phyloP scores from a whole-genome alignment of 192 early-diverging fungal species.

The Coemansia sp. region DNA sequence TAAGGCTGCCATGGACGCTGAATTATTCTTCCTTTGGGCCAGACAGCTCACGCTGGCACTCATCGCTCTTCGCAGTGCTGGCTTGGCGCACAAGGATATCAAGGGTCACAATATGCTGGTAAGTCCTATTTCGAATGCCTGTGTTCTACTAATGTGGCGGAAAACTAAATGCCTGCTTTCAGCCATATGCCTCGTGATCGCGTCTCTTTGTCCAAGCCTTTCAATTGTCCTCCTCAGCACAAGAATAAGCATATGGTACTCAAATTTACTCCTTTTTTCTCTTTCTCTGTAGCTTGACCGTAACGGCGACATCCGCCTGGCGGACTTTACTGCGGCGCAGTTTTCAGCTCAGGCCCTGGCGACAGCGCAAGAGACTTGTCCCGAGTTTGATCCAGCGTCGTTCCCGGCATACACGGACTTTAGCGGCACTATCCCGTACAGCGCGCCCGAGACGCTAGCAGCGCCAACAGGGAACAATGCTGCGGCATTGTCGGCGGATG shows the following conservation, averaged over 20 bases:
- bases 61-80: constrained; percentile 54
- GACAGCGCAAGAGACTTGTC: constrained; percentile 23
- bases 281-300: constrained; percentile 37
- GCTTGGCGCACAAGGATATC: constrained; percentile 63
- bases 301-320: constrained; percentile 49
- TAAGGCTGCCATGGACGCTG: constrained; percentile 40
- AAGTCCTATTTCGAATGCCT: constrained; percentile 13
- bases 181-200: constrained; percentile 1
- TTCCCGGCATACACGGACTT: constrained; percentile 52
- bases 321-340: constrained; percentile 54
- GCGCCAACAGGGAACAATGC: constrained; percentile 4
- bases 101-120: constrained; percentile 65
- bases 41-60: constrained; percentile 60
- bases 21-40: constrained; percentile 61
- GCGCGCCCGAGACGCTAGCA: constrained; percentile 61
- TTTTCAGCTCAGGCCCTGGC: constrained; percentile 37
- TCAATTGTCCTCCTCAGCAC: background rate
- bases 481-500: constrained; percentile 10
- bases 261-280: constrained; percentile 1
- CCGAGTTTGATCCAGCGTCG: constrained; percentile 26
- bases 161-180: constrained; percentile 4
- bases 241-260: background rate
- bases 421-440: constrained; percentile 60
- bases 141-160: constrained; percentile 3
- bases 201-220: background rate